Evolutionary conservation across 257 asterid genomes (phyloP).

Genomic region (Ocimum tenuiflorum): DNA sequence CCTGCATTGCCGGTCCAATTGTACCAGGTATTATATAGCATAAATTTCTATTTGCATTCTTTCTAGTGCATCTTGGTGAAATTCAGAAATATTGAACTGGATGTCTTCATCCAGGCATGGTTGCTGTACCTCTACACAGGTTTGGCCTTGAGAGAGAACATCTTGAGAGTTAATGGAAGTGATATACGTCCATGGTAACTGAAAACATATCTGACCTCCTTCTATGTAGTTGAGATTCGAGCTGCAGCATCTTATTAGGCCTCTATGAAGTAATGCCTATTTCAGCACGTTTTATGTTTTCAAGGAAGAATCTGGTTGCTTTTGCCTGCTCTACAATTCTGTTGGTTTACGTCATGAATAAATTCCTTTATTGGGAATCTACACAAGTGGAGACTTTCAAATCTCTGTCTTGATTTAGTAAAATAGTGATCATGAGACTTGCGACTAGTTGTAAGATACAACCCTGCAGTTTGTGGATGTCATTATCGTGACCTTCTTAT

Average conservation of each 20-base stretch:
- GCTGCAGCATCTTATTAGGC: neutral
- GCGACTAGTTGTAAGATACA: neutral
- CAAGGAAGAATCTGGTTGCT: neutral
- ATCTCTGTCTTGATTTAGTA: neutral
- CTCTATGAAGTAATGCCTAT: neutral
- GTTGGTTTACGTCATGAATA: neutral
- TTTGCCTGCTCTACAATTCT: neutral
- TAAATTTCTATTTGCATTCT: neutral
- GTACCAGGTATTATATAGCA: conserved; percentile 60
- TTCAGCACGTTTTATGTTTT: neutral
- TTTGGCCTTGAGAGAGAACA: conserved; percentile 87
- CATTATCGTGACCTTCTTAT: no score
- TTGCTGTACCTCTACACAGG: conserved; percentile 91
- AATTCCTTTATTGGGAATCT: neutral
- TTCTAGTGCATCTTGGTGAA: neutral
- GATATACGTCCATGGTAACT: conserved; percentile 95
- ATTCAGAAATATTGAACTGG: neutral
- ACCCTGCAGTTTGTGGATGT: no score
- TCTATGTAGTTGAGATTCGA: neutral
- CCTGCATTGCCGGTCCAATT: conserved; percentile 97
- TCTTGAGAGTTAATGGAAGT: conserved; percentile 87
- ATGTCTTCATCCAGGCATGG: conserved; percentile 76
- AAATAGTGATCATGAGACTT: neutral
- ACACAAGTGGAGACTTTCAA: neutral
- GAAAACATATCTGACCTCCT: neutral